Evolutionary conservation across 1,284 basidiomycete species (phyloP).

Genomic region (Ceratobasidium sp.): DNA sequence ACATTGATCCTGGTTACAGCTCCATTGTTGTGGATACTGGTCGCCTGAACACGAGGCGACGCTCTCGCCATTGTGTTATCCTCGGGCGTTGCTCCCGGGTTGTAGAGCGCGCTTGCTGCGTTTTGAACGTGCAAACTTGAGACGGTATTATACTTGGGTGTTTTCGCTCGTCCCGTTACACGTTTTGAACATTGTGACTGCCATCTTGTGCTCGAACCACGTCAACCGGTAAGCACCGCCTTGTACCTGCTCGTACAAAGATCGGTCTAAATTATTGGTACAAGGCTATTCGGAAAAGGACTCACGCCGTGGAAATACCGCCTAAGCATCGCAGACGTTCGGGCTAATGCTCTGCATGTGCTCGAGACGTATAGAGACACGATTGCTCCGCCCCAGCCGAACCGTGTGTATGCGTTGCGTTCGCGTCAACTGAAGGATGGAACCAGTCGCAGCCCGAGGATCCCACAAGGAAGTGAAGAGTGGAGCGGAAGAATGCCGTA

Average conservation of each 20-base stretch:
- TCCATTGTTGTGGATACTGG: constrained; percentile 78
- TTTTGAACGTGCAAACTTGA: constrained; percentile 65
- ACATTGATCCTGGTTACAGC: constrained; percentile 43
- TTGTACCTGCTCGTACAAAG: background rate
- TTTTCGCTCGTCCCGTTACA: constrained; percentile 73
- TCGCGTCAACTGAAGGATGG: constrained; percentile 22
- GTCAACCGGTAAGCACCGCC: constrained; percentile 59
- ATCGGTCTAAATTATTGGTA: background rate
- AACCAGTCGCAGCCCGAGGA: constrained; percentile 29
- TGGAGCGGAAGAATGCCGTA: constrained; percentile 4
- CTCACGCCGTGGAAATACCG: constrained; percentile 72
- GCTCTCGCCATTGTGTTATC: constrained; percentile 67
- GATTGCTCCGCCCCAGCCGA: constrained; percentile 17
- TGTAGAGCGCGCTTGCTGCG: constrained; percentile 71
- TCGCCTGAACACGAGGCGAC: constrained; percentile 69
- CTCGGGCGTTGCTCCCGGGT: constrained; percentile 69
- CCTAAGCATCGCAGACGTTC: constrained; percentile 58
- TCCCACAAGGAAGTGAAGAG: constrained; percentile 7
- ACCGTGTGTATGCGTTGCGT: constrained; percentile 33
- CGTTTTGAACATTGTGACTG: constrained; percentile 66
- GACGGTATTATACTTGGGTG: constrained; percentile 62
- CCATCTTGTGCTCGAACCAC: constrained; percentile 75
- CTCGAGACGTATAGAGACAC: constrained; percentile 37
- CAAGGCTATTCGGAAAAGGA: constrained; percentile 67
- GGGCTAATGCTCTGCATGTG: constrained; percentile 51